phyloP scores from a whole-genome alignment of 257 asterid genomes.

The Solanum sejunctum region DNA sequence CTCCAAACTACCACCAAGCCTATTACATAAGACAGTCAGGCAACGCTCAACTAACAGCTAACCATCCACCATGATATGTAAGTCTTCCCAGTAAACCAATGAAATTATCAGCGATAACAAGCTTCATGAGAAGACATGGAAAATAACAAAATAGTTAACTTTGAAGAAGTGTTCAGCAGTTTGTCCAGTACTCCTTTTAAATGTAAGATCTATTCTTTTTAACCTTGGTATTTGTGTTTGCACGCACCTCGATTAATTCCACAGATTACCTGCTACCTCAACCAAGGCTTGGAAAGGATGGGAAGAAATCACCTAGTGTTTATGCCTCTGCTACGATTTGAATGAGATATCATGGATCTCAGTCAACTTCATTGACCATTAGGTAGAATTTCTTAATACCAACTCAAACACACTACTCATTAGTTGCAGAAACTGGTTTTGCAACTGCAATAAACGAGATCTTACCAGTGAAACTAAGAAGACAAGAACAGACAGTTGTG shows the following conservation, averaged over 20 bases:
- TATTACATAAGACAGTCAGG: neutral
- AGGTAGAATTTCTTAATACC: neutral
- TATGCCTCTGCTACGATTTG: neutral
- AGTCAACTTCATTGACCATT: neutral
- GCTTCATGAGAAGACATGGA: neutral
- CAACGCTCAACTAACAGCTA: neutral
- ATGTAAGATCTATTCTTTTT: neutral
- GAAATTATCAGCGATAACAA: neutral
- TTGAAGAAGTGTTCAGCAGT: neutral
- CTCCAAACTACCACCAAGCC: neutral
- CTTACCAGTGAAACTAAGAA: conserved; percentile 82
- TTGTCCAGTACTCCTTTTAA: neutral
- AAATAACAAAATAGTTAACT: neutral
- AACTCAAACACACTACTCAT: neutral
- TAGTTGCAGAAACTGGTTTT: neutral
- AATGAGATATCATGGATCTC: neutral
- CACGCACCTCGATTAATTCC: neutral
- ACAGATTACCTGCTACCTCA: neutral
- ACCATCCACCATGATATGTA: neutral
- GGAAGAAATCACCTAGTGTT: neutral
- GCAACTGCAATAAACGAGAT: conserved; percentile 1
- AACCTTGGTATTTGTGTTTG: neutral
- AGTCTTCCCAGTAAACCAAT: neutral
- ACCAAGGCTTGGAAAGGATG: neutral
- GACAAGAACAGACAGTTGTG: conserved; percentile 90